Base-by-base conservation (phyloP, 805 yeast genomes). In the Wickerhamomyces subpelliculosus region DNA sequence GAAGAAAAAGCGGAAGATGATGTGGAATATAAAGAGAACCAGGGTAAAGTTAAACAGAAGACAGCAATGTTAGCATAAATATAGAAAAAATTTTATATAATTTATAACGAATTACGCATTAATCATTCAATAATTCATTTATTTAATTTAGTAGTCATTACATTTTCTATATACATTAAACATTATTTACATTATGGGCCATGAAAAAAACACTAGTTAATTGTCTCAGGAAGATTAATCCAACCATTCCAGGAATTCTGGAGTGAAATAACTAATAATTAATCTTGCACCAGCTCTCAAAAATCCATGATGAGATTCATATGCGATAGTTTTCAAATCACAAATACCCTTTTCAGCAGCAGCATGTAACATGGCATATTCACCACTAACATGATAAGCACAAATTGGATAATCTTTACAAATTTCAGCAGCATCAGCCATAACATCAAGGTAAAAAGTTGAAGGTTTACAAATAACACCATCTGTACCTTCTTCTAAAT, bases 321-420 rank as follows among this genome's bases (percentile, higher is more conserved):
- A 84, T 0, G 88, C 84, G 41, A 67, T 66, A 12, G 78, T 62
- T 62, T 85, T 82, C 61, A 93, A 72, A 60, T 90, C 97, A 43
- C 82, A 84, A 43, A 89, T 73, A 27, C 95, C 95, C 70, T 88
- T 88, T 54, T 88, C 97, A 23, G 97, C 97, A 37, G 96, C 97
- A 8, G 98, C 98, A 57, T 89, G 95, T 46, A 93, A 63, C 98
- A 93, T 93, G 24, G 97, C 97, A 56, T 75, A 93, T 64, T 93
- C 98, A 29, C 98, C 98, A 58, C 90, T 79, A 19, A 93, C 98
- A 61, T 93, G 98, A 63, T 93, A 93, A 21, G 95, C 89, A 54
- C 96, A 87, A 37, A 93, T 67, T 21, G 98, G 98, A 50, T 84
- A 76, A 58, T 93, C 93, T 36, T 66, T 61, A 55, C 95, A 85